phyloP scores from a whole-genome alignment of 768 basidiomycete species.

The Psilocybe subaeruginosa region DNA sequence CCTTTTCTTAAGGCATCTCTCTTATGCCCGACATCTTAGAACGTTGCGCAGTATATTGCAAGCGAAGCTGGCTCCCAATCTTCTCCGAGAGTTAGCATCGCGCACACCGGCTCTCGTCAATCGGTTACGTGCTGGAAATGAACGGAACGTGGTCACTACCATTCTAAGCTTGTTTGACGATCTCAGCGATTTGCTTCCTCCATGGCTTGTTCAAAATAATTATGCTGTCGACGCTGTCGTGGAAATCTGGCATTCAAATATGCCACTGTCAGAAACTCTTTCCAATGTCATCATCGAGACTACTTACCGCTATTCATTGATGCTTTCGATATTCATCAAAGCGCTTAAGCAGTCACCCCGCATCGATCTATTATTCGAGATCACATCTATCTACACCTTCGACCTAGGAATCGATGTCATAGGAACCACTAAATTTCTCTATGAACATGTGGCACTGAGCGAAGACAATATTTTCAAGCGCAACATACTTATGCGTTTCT shows the following conservation, averaged over 20 bases:
- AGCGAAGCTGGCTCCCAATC: conserved; percentile 75
- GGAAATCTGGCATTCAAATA: conserved; percentile 68
- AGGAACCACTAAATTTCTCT: conserved; percentile 81
- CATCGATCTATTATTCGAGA: conserved; percentile 87
- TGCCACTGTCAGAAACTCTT: conserved; percentile 44
- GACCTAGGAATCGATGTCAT: conserved; percentile 83
- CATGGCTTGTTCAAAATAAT: conserved; percentile 72
- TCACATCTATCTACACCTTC: conserved; percentile 80
- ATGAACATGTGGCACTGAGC: conserved; percentile 79
- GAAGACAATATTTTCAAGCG: conserved; percentile 71
- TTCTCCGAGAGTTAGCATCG: conserved; percentile 69
- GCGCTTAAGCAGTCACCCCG: conserved; percentile 72
- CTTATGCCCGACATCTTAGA: conserved; percentile 76
- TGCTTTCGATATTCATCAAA: conserved; percentile 79
- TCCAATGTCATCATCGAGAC: conserved; percentile 49
- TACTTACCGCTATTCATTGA: conserved; percentile 62
- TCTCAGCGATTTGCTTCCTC: conserved; percentile 63
- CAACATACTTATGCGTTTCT: conserved; percentile 83
- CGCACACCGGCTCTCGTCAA: conserved; percentile 57
- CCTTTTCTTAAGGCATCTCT: conserved; percentile 82
- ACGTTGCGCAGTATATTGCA: conserved; percentile 85
- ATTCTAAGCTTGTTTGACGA: conserved; percentile 81
- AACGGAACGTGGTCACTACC: conserved; percentile 58
- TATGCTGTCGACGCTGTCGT: conserved; percentile 74
- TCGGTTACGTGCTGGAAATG: conserved; percentile 52